Evolutionary conservation across 148 eudicot genomes (phyloP).

Genomic region (Suaeda aralocaspica): DNA sequence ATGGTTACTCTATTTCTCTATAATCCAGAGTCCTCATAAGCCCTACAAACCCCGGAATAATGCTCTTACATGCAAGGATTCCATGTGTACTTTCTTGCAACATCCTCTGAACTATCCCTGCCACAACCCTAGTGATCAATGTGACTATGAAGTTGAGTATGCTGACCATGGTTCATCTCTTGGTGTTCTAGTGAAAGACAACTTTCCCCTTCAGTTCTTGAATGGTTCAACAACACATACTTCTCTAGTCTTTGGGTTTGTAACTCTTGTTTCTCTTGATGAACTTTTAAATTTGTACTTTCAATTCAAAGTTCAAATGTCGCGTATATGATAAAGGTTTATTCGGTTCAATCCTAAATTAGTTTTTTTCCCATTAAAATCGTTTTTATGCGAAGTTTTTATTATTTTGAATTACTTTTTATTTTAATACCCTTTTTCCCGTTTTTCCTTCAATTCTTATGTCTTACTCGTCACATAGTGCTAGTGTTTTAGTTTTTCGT

Average conservation of each 20-base stretch:
- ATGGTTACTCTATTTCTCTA: not conserved
- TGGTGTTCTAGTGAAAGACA: constrained; percentile 74
- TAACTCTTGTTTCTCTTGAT: not conserved
- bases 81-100: constrained; percentile 55
- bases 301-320: not conserved
- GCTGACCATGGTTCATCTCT: constrained; percentile 80
- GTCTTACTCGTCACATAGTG: too few species aligned
- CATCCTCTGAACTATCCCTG: constrained; percentile 48
- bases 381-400: too few species aligned
- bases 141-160: constrained; percentile 83
- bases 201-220: constrained; percentile 42
- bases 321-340: not conserved
- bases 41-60: constrained; percentile 72
- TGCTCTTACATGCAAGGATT: constrained; percentile 50
- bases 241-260: constrained; percentile 71
- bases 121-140: constrained; percentile 54
- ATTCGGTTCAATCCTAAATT: not conserved
- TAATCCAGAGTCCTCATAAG: constrained; percentile 68
- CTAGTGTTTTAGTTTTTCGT: too few species aligned
- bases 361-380: not conserved
- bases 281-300: not conserved
- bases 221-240: constrained; percentile 47
- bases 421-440: too few species aligned
- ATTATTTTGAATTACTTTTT: too few species aligned
- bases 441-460: too few species aligned